These are phyloP conservation scores for Fusarium sp. DNA, from an alignment of 2,329 filamentous ascomycete genomes.

Conservation along the genomic window DNA sequence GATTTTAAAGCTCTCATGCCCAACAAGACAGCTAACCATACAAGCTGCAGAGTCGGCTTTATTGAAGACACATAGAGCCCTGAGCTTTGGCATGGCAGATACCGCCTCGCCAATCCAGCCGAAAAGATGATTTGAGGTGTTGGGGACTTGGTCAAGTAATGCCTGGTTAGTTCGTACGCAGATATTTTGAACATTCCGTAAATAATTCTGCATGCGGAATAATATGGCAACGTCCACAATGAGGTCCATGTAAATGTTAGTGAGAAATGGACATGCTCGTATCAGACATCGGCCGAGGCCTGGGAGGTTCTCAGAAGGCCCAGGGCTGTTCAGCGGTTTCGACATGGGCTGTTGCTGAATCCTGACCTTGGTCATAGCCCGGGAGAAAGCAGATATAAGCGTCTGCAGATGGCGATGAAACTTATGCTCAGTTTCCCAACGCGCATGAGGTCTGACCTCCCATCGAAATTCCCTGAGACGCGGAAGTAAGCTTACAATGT, in stretches of 20 bases:
- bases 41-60: not conserved
- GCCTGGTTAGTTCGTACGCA: not conserved
- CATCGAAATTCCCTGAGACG: not conserved
- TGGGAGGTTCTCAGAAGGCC: rapidly evolving
- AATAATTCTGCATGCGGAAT: not conserved
- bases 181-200: not conserved
- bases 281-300: not conserved
- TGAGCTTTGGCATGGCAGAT: not conserved
- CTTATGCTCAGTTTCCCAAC: not conserved
- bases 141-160: not conserved
- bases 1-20: too few species aligned
- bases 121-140: not conserved
- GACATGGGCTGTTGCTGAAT: not conserved
- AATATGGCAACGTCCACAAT: not conserved
- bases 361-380: not conserved
- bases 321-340: not conserved
- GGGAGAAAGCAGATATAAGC: not conserved
- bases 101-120: not conserved
- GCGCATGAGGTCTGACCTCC: not conserved
- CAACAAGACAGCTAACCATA: not conserved
- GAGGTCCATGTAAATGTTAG: not conserved
- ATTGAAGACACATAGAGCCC: not conserved
- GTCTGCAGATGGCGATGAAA: not conserved
- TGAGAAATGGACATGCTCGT: not conserved
- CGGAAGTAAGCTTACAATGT: not conserved